Base-by-base conservation (phyloP, 495 filamentous ascomycete species). In the Xylaria curta region DNA sequence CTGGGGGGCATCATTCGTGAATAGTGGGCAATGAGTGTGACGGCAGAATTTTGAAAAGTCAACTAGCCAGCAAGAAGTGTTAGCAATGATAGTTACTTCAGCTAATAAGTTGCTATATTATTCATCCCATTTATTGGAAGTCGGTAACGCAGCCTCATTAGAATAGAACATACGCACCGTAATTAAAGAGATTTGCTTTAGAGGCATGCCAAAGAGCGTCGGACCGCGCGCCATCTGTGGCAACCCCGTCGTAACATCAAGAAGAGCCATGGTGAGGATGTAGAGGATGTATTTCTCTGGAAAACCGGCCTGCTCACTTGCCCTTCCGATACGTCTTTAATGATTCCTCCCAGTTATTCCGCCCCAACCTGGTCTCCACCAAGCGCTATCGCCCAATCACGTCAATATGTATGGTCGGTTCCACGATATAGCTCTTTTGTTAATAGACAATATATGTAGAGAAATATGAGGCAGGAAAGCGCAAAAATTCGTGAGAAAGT, bases 11-110 rank as follows among this genome's bases (percentile, higher is more conserved):
- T 99, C 54, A 94, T 88, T 73, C 94, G 88, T 15, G 95, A 97
- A 78, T 98, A 98, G 83, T 97, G 95, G 84, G 95, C 90, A 49
- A 98, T 86, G 54, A 95, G 85, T 62, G 94, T 94, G 54, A 94
- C 83, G 5, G 88, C 89, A 6, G 92, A 94, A 76, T 94, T 94
- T 83, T 95, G 93, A 64, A 94, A 85, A 19, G 90, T 92, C 74
- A 95, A 87, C 93, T 94, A 72, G 66, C 53, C 58, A 40, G 53
- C 63, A 71, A 58, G 70, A 63, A 79, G 76, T 49, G 75, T 73
- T 68, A 70, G 53, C 33, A 58, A 60, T 36, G 56, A 15, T 10
- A 54, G 5, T n/a, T 15, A 38, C 12, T 17, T 15, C 0, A 59
- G 4, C 3, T 13, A 46, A 21, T 19, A 26, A 17, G 24, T 42